phyloP scores from a whole-genome alignment of 2,329 filamentous ascomycete genomes.

The Fusarium veterinarium region DNA sequence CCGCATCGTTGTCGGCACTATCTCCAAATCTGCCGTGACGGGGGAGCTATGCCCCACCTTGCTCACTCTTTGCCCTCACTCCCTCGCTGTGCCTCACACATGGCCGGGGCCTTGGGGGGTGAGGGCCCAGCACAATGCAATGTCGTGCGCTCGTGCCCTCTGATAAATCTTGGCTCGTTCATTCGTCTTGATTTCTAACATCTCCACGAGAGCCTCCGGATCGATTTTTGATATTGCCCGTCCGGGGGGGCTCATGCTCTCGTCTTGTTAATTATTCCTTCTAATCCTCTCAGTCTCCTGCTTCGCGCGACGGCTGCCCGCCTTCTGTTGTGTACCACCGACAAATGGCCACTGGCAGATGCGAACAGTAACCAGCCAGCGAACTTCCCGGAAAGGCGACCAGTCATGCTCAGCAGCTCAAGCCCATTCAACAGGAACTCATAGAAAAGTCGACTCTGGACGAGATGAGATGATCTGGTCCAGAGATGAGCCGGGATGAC shows the following conservation, averaged over 20 bases:
- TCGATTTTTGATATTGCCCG: conserved; percentile 39
- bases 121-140: conserved; percentile 47
- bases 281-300: conserved; percentile 31
- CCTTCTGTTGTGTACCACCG: conserved; percentile 40
- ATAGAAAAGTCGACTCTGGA: conserved; percentile 42
- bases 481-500: conserved; percentile 48
- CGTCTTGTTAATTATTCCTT: conserved; percentile 32
- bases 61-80: conserved; percentile 43
- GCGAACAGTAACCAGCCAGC: conserved; percentile 38
- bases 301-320: conserved; percentile 36
- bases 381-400: conserved; percentile 29
- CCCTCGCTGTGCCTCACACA: conserved; percentile 44
- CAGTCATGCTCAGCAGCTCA: conserved; percentile 44
- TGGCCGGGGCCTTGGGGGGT: conserved; percentile 43
- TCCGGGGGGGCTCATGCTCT: conserved; percentile 35
- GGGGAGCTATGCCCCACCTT: conserved; percentile 44
- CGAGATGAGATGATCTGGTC: conserved; percentile 47
- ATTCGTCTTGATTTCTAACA: conserved; percentile 44
- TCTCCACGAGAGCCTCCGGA: conserved; percentile 44
- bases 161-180: conserved; percentile 47
- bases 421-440: conserved; percentile 39
- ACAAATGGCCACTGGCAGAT: conserved; percentile 41
- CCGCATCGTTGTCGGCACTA: conserved; percentile 45
- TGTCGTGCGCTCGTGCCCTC: conserved; percentile 47
- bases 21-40: conserved; percentile 47